These are phyloP conservation scores for Omphalotus guepiniiformis DNA, from an alignment of 768 basidiomycete genomes.

Conservation along the genomic window DNA sequence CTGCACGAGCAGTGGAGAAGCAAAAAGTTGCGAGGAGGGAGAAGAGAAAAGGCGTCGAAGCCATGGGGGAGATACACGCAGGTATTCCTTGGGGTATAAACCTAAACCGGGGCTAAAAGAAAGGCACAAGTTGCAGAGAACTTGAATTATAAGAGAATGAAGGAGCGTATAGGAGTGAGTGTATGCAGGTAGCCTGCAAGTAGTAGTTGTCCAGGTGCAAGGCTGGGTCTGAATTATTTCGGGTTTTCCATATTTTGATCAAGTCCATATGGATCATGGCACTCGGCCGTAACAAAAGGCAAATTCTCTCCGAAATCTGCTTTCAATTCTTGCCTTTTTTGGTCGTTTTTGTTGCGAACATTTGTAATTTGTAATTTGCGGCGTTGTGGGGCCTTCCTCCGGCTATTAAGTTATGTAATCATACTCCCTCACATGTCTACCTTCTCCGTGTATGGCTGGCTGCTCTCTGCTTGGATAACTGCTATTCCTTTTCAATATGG, in stretches of 20 bases:
- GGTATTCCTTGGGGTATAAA: too few species aligned
- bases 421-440: conserved; percentile 8
- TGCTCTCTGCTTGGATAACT: conserved; percentile 59
- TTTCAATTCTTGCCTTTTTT: too few species aligned
- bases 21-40: conserved; percentile 13
- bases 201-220: neutral
- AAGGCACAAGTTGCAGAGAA: neutral
- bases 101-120: neutral
- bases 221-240: neutral
- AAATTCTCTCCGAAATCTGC: too few species aligned
- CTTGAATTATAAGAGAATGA: neutral
- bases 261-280: too few species aligned
- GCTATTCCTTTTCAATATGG: conserved; percentile 53
- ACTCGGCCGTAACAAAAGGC: too few species aligned
- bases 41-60: conserved; percentile 13
- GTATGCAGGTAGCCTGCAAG: neutral
- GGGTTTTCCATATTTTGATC: too few species aligned
- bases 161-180: neutral
- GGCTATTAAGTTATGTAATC: neutral
- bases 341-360: too few species aligned
- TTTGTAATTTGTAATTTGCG: too few species aligned
- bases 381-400: neutral
- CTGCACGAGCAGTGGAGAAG: conserved; percentile 36
- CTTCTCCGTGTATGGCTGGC: conserved; percentile 62
- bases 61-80: too few species aligned